Evolutionary conservation across 805 yeast genomes (phyloP).

Genomic region (Myxozyma sirexii): DNA sequence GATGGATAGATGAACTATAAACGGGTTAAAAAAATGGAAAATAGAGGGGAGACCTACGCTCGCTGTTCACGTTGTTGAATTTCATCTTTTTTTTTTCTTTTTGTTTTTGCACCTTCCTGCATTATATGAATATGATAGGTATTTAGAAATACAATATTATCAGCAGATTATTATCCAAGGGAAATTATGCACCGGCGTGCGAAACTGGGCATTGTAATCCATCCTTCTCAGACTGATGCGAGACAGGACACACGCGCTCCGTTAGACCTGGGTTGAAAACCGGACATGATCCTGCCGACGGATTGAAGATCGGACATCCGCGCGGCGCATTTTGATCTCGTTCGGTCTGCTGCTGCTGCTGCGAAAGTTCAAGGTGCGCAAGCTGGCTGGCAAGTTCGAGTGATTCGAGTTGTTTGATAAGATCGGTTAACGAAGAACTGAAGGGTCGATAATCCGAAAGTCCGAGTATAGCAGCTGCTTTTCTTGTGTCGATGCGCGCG

Average conservation of each 20-base stretch:
- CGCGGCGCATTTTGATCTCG: background rate
- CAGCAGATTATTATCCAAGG: no score
- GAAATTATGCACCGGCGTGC: background rate
- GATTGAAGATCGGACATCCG: slow-evolving; percentile 5
- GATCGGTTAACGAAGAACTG: background rate
- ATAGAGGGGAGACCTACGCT: no score
- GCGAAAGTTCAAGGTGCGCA: no score
- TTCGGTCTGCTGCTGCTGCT: no score
- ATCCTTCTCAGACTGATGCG: background rate
- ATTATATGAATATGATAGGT: background rate
- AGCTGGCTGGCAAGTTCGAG: no score
- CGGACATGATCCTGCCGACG: background rate
- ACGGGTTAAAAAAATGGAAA: no score
- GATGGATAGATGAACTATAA: no score
- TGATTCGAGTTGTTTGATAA: background rate
- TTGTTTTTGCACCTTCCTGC: no score
- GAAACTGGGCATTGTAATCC: background rate
- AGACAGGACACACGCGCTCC: background rate
- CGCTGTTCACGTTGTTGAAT: background rate
- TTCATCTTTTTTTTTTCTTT: background rate
- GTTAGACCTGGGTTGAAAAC: background rate
- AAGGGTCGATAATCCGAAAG: background rate
- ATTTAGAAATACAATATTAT: no score
- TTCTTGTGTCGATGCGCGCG: background rate
- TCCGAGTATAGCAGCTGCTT: background rate